Evolutionary conservation across 805 yeast species (phyloP), one percentile per base, ranked within the genome.

Genomic region (Naumovozyma dairenensis): DNA sequence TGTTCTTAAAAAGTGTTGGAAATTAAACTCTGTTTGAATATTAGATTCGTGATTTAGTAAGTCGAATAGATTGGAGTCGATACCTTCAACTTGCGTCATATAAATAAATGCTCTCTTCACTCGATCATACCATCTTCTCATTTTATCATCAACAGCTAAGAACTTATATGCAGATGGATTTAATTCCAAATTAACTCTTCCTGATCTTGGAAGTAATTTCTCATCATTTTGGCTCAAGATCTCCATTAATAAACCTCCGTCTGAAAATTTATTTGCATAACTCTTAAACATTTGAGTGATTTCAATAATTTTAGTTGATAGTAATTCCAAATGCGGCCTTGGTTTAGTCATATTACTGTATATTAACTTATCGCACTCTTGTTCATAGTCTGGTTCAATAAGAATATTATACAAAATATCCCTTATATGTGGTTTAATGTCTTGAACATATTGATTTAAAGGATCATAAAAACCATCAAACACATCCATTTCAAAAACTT

Each of bases 21-120:
- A 86, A 33, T 58, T 65, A 5, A 63, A 57, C 53, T 92, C 98
- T 52, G 89, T 89, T 13, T 64, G 66, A 0, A 77, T 52, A 2
- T 51, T 31, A 6, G 51, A 44, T 6, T 43, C 32, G 33, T 58
- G 49, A 2, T 45, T 41, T 15, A 47, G 48, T 8, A 56, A 34
- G 24, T 81, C 89, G 35, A 79, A 69, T 29, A 89, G 65, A 42
- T 75, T 77, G 2, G 70, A 63, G 17, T 77, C 77, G 10, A 72
- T 71, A 30, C 63, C 67, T 62, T 92, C 96, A 5, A 92, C 82
- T 43, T 86, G 76, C 41, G 87, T 74, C 48, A 89, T 74, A 50
- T 85, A 85, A 12, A 80, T 60, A n/a, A 87, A 61, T 44, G 86
- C 80, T 41, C 94, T 65, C 54, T 89, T 89, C 1, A 81, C 85